phyloP scores from a whole-genome alignment of 805 yeast genomes.

The Wickerhamomyces tratensis region DNA sequence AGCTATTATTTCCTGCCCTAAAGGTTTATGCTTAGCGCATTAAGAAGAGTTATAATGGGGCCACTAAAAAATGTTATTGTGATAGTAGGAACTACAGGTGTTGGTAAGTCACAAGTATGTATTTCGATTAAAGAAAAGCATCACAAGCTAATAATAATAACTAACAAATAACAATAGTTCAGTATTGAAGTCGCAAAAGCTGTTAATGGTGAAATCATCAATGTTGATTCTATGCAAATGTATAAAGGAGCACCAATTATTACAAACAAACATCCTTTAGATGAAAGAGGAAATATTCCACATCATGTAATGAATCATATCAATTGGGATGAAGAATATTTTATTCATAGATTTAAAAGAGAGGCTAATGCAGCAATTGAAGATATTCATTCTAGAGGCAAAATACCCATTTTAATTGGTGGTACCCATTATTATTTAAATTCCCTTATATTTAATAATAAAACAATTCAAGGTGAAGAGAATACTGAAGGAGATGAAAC shows the following conservation, averaged over 20 bases:
- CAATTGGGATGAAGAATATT: slow-evolving; percentile 72
- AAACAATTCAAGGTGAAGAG: slow-evolving; percentile 36
- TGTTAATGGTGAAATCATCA: slow-evolving; percentile 80
- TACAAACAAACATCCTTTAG: slow-evolving; percentile 85
- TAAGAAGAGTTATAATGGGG: slow-evolving; percentile 8
- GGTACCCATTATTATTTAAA: slow-evolving; percentile 95
- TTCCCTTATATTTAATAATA: slow-evolving; percentile 61
- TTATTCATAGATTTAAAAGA: slow-evolving; percentile 63
- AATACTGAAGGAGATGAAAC: slow-evolving; percentile 4
- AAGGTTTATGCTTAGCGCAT: slow-evolving; percentile 3
- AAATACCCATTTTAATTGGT: slow-evolving; percentile 83
- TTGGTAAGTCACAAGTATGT: slow-evolving; percentile 77
- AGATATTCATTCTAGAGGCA: slow-evolving; percentile 56
- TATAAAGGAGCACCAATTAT: slow-evolving; percentile 64
- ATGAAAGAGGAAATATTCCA: slow-evolving; percentile 61
- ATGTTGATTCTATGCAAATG: slow-evolving; percentile 97
- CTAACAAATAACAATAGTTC: slow-evolving; percentile 25
- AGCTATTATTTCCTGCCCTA: too few relatives aligned
- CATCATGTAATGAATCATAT: slow-evolving; percentile 89
- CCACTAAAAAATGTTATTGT: slow-evolving; percentile 37
- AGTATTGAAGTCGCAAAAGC: slow-evolving; percentile 70
- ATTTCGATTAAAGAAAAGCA: slow-evolving; percentile 1
- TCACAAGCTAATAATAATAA: too few relatives aligned
- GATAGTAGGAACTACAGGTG: slow-evolving; percentile 91
- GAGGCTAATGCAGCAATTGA: slow-evolving; percentile 60